Conservation (phyloP, 306 rosid genomes). For the Pyrus betulifolia region DNA sequence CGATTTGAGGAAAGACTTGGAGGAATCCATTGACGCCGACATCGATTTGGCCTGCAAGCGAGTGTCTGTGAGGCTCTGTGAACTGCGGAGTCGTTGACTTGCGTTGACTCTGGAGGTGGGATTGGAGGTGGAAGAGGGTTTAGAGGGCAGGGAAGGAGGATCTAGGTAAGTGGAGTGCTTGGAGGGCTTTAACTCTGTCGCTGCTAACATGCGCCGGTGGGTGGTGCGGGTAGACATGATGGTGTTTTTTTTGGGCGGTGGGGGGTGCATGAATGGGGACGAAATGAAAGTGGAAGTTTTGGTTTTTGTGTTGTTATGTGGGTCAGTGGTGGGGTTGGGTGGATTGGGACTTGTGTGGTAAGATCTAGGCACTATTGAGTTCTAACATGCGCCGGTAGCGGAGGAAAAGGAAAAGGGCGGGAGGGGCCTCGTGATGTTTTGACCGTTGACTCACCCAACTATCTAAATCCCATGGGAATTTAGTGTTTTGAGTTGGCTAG, state of each 20-base stretch:
- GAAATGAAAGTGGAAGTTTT: neutral
- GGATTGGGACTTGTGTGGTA: conserved; percentile 32
- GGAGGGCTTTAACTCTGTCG: conserved; percentile 28
- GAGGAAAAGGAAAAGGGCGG: conserved; percentile 19
- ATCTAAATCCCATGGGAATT: neutral
- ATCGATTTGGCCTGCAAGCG: conserved; percentile 36
- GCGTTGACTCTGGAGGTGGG: conserved; percentile 29
- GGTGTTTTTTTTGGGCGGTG: neutral
- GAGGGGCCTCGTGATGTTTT: conserved; percentile 7
- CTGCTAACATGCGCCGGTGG: conserved; percentile 39
- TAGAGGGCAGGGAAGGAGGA: conserved; percentile 30
- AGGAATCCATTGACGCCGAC: conserved; percentile 47
- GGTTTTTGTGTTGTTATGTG: neutral
- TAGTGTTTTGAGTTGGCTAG: neutral
- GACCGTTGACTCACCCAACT: conserved; percentile 41
- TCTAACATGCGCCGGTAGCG: conserved; percentile 33
- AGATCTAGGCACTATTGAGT: conserved; percentile 23
- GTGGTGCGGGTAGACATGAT: conserved; percentile 47
- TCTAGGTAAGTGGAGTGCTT: conserved; percentile 32
- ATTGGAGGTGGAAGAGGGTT: conserved; percentile 10
- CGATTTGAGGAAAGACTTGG: conserved; percentile 28
- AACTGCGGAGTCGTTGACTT: conserved; percentile 9
- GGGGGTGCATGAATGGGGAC: neutral
- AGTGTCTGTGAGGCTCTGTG: conserved; percentile 28
- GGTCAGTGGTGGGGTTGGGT: conserved; percentile 12